phyloP scores from a whole-genome alignment of 441 rosid genomes.

The Iberis amara region DNA sequence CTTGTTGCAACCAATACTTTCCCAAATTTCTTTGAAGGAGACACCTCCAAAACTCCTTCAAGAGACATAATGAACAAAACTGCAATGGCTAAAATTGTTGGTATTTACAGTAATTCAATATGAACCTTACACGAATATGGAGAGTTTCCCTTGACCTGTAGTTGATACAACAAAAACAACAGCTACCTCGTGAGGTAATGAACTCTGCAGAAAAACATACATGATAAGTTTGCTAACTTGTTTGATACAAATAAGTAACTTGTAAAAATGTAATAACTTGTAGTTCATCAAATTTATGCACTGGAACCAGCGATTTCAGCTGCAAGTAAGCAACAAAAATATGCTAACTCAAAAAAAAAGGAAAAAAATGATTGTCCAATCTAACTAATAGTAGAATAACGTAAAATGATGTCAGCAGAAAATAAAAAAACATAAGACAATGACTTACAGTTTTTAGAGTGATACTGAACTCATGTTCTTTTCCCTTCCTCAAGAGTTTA shows the following conservation, averaged over 20 bases:
- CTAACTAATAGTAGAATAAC: background rate
- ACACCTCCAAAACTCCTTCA: constrained; percentile 77
- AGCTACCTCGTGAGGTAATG: constrained; percentile 47
- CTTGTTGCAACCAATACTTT: constrained; percentile 57
- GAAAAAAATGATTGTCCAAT: constrained; percentile 1
- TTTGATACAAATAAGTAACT: constrained; percentile 67
- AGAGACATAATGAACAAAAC: constrained; percentile 3
- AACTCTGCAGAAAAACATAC: constrained; percentile 39
- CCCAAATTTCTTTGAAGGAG: constrained; percentile 62
- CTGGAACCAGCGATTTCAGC: constrained; percentile 79
- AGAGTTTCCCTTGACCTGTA: constrained; percentile 83
- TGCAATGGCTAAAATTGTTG: background rate
- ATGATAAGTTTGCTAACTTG: too few relatives aligned
- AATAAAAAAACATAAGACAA: constrained; percentile 13
- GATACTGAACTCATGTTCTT: constrained; percentile 50
- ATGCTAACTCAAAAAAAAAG: constrained; percentile 5
- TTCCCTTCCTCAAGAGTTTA: constrained; percentile 59
- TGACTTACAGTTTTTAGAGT: constrained; percentile 62
- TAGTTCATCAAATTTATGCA: constrained; percentile 71
- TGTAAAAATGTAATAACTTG: constrained; percentile 80
- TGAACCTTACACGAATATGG: constrained; percentile 79
- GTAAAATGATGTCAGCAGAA: background rate
- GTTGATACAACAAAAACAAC: constrained; percentile 84
- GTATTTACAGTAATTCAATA: background rate
- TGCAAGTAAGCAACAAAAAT: constrained; percentile 31